Evolutionary conservation across 2,329 filamentous ascomycete genomes (phyloP).

Genomic region (Stemphylium lycopersici): DNA sequence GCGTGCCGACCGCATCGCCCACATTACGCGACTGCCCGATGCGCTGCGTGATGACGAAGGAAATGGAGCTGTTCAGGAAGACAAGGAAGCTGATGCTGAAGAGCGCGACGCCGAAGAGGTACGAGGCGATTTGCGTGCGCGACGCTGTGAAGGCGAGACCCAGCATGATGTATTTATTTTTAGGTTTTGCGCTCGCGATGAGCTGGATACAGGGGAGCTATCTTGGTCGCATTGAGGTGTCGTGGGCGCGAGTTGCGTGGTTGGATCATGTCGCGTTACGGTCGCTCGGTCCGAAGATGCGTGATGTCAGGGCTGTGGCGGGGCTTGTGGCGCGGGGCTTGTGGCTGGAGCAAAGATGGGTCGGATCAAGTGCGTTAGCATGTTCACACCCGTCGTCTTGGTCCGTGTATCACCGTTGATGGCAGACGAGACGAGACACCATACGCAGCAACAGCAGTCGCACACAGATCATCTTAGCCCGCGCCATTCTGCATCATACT

Average conservation of each 20-base stretch:
- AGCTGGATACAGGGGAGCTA: slow-evolving; percentile 19
- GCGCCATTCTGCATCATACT: too few relatives aligned
- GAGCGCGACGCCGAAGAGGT: slow-evolving; percentile 80
- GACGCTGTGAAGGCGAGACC: slow-evolving; percentile 61
- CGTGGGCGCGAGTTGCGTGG: background rate
- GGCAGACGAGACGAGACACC: too few relatives aligned
- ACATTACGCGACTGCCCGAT: slow-evolving; percentile 75
- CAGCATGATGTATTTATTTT: slow-evolving; percentile 42
- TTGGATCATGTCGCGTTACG: slow-evolving; percentile 10
- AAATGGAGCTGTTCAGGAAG: slow-evolving; percentile 83
- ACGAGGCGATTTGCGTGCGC: slow-evolving; percentile 66
- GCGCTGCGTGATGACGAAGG: slow-evolving; percentile 83
- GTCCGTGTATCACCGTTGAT: too few relatives aligned
- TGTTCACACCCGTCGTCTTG: too few relatives aligned
- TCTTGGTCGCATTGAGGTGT: slow-evolving; percentile 20
- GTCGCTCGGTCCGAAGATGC: slow-evolving; percentile 8
- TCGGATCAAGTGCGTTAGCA: slow-evolving; percentile 5
- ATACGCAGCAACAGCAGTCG: too few relatives aligned
- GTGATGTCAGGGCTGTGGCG: slow-evolving; percentile 15
- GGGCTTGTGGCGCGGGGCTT: slow-evolving; percentile 6
- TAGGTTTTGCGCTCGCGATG: slow-evolving; percentile 27
- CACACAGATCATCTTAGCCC: too few relatives aligned
- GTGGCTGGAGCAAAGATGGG: background rate
- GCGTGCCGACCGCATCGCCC: slow-evolving; percentile 80
- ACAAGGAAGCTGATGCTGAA: slow-evolving; percentile 90